A percentile compares a stretch with the other conserved stretches of the same genome.
phyloP scores from a whole-genome alignment of 2,329 filamentous ascomycete genomes.

The Nannizziopsis arthrosporioides region DNA sequence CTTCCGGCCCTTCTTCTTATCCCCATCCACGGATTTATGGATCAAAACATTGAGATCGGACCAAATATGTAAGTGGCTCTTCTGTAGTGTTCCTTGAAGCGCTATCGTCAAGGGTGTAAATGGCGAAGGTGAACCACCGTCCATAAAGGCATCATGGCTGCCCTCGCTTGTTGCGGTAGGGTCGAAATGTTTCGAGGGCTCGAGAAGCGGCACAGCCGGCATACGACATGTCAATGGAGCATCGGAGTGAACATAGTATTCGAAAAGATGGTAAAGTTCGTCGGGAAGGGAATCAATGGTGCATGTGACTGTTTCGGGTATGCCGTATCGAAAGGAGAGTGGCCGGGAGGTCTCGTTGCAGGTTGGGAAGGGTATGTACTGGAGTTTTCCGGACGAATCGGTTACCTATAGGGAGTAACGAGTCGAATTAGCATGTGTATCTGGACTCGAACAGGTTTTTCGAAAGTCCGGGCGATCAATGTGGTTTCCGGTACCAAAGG shows the following conservation, averaged over 20 bases:
- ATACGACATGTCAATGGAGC: constrained; percentile 85
- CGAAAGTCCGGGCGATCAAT: background rate
- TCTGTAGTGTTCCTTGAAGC: constrained; percentile 75
- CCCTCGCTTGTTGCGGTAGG: constrained; percentile 14
- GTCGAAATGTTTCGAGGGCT: constrained; percentile 26
- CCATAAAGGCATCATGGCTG: constrained; percentile 22
- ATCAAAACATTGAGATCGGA: constrained; percentile 82
- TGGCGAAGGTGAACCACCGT: constrained; percentile 30
- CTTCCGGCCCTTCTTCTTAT: constrained; percentile 15
- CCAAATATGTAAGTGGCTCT: constrained; percentile 79
- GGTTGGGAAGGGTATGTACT: constrained; percentile 81
- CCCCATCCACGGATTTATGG: constrained; percentile 45
- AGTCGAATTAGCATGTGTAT: background rate
- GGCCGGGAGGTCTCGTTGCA: constrained; percentile 80
- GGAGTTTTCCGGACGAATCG: constrained; percentile 64
- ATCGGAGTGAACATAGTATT: constrained; percentile 97
- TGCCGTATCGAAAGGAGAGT: constrained; percentile 75
- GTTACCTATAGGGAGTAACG: constrained; percentile 7
- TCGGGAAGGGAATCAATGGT: constrained; percentile 43
- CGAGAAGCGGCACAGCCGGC: constrained; percentile 47
- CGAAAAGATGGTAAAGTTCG: constrained; percentile 42
- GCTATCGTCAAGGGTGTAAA: constrained; percentile 83
- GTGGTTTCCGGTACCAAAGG: background rate
- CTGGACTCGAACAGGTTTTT: background rate
- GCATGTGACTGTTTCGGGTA: constrained; percentile 49